These are phyloP conservation scores for Tremellales sp. DNA, from an alignment of 1,284 basidiomycete genomes.

Conservation along the genomic window DNA sequence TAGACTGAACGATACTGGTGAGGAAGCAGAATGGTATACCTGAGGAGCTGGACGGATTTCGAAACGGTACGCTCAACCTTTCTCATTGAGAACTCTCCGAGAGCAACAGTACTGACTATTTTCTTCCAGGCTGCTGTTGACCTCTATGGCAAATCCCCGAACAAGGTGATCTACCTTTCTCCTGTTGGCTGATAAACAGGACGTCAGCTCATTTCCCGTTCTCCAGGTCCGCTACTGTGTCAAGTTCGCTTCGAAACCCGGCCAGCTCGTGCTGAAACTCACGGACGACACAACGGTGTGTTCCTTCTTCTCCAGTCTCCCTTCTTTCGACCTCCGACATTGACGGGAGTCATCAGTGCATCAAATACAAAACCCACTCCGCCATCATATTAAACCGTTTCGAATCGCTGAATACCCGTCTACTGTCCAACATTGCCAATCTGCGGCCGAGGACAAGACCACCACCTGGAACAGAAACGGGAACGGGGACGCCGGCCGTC, in stretches of 20 bases:
- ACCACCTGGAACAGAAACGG: conserved; percentile 3
- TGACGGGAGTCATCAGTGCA: conserved; percentile 57
- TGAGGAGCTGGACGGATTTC: conserved; percentile 49
- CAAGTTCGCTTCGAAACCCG: conserved; percentile 77
- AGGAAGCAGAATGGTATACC: conserved; percentile 47
- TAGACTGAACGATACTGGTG: too few species aligned
- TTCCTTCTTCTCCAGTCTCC: conserved; percentile 17
- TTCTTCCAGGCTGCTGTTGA: conserved; percentile 64
- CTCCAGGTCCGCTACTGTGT: conserved; percentile 77
- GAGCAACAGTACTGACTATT: background rate
- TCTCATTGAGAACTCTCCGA: background rate
- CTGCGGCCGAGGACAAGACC: conserved; percentile 17
- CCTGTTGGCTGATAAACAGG: background rate
- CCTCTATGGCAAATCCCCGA: conserved; percentile 71
- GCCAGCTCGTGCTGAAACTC: conserved; percentile 82
- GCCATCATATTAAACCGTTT: conserved; percentile 92
- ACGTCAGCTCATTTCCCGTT: background rate
- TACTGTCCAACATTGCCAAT: conserved; percentile 43
- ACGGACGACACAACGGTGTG: conserved; percentile 80
- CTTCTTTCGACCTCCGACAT: background rate
- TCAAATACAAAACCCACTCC: conserved; percentile 91
- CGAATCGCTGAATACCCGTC: conserved; percentile 72
- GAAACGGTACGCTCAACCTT: conserved; percentile 36
- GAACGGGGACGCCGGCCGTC: conserved; percentile 8
- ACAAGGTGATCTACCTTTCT: conserved; percentile 53